Percentiles rank a stretch among this genome's conserved stretches.
Conservation (phyloP, 768 basidiomycete genomes). For the Pleurotus platypus region DNA sequence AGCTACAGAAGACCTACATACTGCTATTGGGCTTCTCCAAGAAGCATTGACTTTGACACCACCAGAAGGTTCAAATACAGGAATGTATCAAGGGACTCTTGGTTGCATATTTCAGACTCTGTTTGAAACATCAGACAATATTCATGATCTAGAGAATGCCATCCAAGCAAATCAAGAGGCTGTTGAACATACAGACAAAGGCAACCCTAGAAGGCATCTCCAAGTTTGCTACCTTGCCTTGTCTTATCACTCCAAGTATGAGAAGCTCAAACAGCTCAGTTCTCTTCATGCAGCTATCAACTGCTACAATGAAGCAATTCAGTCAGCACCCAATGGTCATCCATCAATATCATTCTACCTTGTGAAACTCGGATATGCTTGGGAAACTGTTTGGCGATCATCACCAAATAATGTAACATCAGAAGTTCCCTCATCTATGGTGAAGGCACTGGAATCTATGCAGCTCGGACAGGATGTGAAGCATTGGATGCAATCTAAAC, state of each 20-base stretch:
- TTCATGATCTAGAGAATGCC: neutral
- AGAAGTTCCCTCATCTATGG: neutral
- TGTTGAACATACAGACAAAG: neutral
- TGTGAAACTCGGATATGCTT: neutral
- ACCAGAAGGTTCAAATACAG: neutral
- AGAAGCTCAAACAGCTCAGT: neutral
- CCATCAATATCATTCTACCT: neutral
- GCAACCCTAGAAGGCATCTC: neutral
- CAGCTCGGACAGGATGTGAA: neutral
- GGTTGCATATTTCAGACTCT: neutral
- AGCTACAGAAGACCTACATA: neutral
- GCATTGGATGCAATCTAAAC: neutral
- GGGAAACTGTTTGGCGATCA: neutral
- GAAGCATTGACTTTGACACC: neutral
- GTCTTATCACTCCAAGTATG: neutral
- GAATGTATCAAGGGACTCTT: neutral
- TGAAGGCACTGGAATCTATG: neutral
- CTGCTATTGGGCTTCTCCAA: neutral
- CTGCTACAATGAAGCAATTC: neutral
- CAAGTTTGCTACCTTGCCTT: neutral
- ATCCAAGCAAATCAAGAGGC: neutral
- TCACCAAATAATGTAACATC: neutral
- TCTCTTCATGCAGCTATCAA: neutral
- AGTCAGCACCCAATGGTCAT: neutral
- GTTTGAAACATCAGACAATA: neutral